Evolutionary conservation across 176 grass and related monocot species (phyloP).

Genomic region (Tillandsia leiboldiana): DNA sequence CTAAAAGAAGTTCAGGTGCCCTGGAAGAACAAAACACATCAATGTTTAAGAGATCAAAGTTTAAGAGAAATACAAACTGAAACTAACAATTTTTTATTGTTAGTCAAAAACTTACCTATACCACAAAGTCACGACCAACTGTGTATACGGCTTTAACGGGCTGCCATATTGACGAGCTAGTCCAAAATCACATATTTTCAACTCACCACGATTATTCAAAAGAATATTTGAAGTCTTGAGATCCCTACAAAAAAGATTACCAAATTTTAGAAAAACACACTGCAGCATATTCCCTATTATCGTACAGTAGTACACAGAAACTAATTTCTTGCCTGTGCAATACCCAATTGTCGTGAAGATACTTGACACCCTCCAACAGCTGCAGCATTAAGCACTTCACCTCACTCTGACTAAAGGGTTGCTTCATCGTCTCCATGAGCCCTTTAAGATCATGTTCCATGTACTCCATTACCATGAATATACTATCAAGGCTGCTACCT

Average conservation of each 20-base stretch:
- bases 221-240: slow-evolving; percentile 94
- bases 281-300: slow-evolving; percentile 1
- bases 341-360: slow-evolving; percentile 96
- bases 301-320: slow-evolving; percentile 6
- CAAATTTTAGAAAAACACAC: slow-evolving; percentile 17
- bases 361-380: slow-evolving; percentile 75
- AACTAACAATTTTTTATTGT: not conserved
- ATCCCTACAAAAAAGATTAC: slow-evolving; percentile 39
- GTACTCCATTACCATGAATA: slow-evolving; percentile 98
- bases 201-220: slow-evolving; percentile 78
- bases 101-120: slow-evolving; percentile 47
- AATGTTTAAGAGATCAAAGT: not conserved
- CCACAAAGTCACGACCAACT: slow-evolving; percentile 91
- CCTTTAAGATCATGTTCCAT: slow-evolving; percentile 98
- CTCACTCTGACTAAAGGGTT: slow-evolving; percentile 84
- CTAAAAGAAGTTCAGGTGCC: slow-evolving; percentile 80
- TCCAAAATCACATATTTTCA: slow-evolving; percentile 98
- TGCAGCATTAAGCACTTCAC: slow-evolving; percentile 98
- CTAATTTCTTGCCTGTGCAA: slow-evolving; percentile 62
- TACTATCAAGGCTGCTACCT: slow-evolving; percentile 55
- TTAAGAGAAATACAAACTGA: not conserved
- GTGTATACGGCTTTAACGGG: slow-evolving; percentile 83
- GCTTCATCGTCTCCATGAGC: slow-evolving; percentile 86
- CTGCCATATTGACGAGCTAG: slow-evolving; percentile 89
- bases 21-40: slow-evolving; percentile 24